Base-by-base conservation (phyloP, 163 green algal genomes). In the Scenedesmus sp. region DNA sequence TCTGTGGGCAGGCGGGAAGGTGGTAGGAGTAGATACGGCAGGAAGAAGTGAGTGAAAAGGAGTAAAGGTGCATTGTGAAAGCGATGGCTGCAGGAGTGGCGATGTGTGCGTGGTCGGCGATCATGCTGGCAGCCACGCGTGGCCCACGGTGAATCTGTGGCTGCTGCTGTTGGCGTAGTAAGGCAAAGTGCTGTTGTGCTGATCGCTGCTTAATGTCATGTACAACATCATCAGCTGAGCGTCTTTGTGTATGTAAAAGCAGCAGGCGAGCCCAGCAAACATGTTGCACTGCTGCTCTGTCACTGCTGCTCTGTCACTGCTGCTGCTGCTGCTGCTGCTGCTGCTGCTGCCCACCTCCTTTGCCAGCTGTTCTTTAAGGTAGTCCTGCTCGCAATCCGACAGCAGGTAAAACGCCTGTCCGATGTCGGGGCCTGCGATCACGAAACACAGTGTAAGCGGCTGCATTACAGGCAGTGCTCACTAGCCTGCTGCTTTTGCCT, bases 331-430 rank as follows among this genome's bases (percentile, higher is more conserved):
- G 12, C n/a, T 60, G 34, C 23, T 59, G 52, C 8, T 6, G 0
- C 26, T 34, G 4, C 6, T 83, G 73, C 70, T 46, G 54, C 88
- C 23, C 56, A 87, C 88, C 76, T 87, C 76, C 23, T 87, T 70
- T 16, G 54, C 26, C 20, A 87, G 88, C n/a, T 64, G 74, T 15
- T 77, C 76, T 5, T 79, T 18, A 4, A 91, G 88, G 54, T 64
- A 87, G 56, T 91, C 88, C 73, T 9, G 74, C 2, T 91, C 88
- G 55, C 20, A 54, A 2, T 91, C 76, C 26, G 67, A 64, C 23
- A 87, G 56, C 52, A 87, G 76, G 76, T 81, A 73, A 34, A 91
- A 91, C 3, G 88, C 88, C 26, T 79, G 13, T 2, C 23, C 64
- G 34, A 86, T 59, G 52, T 34, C 26, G 12, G 20, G 0, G 12